Base-by-base conservation (phyloP, 1,284 basidiomycete genomes). In the Cryptococcus wingfieldii region DNA sequence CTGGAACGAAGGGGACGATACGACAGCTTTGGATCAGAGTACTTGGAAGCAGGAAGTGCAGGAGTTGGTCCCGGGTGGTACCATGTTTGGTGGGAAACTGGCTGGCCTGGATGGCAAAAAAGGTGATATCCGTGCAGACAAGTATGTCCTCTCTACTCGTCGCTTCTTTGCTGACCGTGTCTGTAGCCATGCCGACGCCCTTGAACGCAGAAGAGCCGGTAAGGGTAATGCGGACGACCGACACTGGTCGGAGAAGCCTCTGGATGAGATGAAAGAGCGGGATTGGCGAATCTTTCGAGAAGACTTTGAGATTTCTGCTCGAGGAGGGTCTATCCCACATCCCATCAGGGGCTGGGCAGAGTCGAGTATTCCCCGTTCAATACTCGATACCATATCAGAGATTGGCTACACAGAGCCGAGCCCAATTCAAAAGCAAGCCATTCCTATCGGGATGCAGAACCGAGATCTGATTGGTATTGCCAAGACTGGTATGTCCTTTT, bases 221-320 rank as follows among this genome's bases (percentile, higher is more conserved):
- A 87, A 88, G 80, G 80, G 83, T 57, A 86, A 89, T 37, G 79
- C 90, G 61, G 92, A 96, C 70, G 92, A 95, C 70, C 82, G 92
- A 61, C 96, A 98, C 79, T 98, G 96, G 96, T 88, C 88, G 2
- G 91, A 97, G n/a, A 99, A 99, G 77, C 83, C 86, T 1, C 79
- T 98, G 34, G 76, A 80, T 2, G 91, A 98, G 76, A 98, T 99
- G 96, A 89, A 88, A 70, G 96, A 98, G 67, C 83, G 95, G 55
- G 95, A 99, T 74, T 99, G 95, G 95, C 85, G 95, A 68, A 98
- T 99, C 74, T 98, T 99, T 80, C 82, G 94, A 61, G 95, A 98
- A 76, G 95, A 99, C 77, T 99, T 96, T 79, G 93, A 86, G 67
- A 99, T 99, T 61, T 86, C 90, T 51, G 87, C 92, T 4, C 79